Base-by-base conservation (phyloP, 225 moss, liverwort and hornwort species). In the Ulota crispa region DNA sequence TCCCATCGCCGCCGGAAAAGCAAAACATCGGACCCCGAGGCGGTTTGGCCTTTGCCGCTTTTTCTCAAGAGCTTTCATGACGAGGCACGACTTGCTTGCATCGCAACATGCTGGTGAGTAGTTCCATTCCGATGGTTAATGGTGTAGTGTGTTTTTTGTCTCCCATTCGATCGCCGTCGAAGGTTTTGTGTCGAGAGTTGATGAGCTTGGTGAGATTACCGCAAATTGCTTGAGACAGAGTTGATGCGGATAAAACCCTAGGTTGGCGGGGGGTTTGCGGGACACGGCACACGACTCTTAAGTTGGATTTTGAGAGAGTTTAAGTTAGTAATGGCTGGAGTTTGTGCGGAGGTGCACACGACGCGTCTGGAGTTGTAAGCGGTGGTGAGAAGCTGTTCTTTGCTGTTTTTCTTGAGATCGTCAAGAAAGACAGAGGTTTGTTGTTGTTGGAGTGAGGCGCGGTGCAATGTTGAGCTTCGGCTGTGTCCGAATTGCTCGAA, bases 201-300 rank as follows among this genome's bases (percentile, higher is more conserved):
- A 26, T 21, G 64, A 72, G 54, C 37, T 37, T 4, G 18, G 53
- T 10, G 31, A 52, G 31, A 31, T 53, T 31, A 2, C 14, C 53
- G 72, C 9, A 6, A 68, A 20, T 67, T 13, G 80, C 26, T 19
- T 43, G 20, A 32, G n/a, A 2, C 23, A 28, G 39, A 7, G 39
- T 1, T 20, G 4, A 9, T 6, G n/a, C 4, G 41, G 27, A 19
- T 43, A 62, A 54, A 82, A 73, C 73, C 85, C 85, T 82, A 68
- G 65, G 50, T 61, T 81, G 85, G 76, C 47, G 80, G 76, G 54
- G 75, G 84, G 27, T 63, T 81, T 78, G 73, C 52, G 28, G 13
- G 54, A 5, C 32, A 32, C 7, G n/a, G 34, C 8, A 36, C 45
- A 52, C 31, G 47, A 9, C n/a, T n/a, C n/a, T 61, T 27, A 19